Conservation (phyloP, 2,329 filamentous ascomycete genomes). For the Penicillium sp. region DNA sequence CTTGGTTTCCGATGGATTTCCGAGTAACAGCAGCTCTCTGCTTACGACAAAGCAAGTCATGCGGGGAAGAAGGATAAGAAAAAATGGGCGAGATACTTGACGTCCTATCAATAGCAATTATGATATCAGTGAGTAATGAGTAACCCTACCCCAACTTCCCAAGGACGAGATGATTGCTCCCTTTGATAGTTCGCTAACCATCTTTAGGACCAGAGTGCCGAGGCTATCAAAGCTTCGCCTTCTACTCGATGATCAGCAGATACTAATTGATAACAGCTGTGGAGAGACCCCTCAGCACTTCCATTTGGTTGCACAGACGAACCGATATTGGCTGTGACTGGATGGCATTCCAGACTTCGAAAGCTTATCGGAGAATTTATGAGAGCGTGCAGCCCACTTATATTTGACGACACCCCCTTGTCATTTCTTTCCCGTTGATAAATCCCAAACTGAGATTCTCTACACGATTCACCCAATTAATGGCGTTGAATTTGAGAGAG, state of each 20-base stretch:
- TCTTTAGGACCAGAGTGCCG: background rate
- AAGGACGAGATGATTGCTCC: background rate
- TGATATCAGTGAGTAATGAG: background rate
- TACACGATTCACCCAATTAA: background rate
- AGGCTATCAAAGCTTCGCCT: background rate
- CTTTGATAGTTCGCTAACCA: background rate
- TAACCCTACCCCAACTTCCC: background rate
- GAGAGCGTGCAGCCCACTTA: conserved; percentile 10
- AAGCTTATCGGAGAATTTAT: conserved; percentile 13
- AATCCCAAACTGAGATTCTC: background rate
- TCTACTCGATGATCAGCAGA: background rate
- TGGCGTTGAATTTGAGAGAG: background rate
- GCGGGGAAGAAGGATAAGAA: conserved; percentile 10
- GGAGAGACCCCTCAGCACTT: background rate
- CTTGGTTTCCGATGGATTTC: background rate
- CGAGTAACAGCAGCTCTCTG: background rate
- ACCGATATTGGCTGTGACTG: background rate
- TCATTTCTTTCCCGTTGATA: background rate
- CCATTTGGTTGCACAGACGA: background rate
- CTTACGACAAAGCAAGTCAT: background rate
- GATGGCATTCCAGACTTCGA: background rate
- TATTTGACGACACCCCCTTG: background rate
- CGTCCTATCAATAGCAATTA: background rate
- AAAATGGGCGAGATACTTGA: background rate
- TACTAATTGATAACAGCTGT: background rate